These are phyloP conservation scores for Aspergillus felis DNA, from an alignment of 2,329 filamentous ascomycete genomes.

Conservation along the genomic window DNA sequence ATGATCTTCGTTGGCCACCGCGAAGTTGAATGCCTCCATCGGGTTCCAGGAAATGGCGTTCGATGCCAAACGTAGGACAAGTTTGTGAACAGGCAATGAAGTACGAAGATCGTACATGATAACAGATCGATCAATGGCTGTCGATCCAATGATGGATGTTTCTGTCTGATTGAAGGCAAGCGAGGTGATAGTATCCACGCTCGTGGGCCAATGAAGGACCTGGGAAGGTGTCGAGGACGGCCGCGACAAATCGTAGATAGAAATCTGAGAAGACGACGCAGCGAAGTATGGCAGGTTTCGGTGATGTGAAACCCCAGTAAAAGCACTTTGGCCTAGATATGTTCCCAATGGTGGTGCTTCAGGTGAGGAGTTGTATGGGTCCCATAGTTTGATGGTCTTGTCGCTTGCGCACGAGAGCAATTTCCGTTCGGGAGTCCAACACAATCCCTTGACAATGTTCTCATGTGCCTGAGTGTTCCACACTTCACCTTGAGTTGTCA, in stretches of 20 bases:
- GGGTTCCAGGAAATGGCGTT: slow-evolving; percentile 92
- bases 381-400: slow-evolving; percentile 82
- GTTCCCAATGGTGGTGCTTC: slow-evolving; percentile 72
- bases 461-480: slow-evolving; percentile 83
- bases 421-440: slow-evolving; percentile 82
- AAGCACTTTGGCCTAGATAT: slow-evolving; percentile 78
- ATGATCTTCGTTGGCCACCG: slow-evolving; percentile 90
- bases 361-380: slow-evolving; percentile 72
- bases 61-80: slow-evolving; percentile 73
- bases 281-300: slow-evolving; percentile 75
- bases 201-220: slow-evolving; percentile 80
- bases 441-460: slow-evolving; percentile 86
- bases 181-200: slow-evolving; percentile 83
- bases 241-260: slow-evolving; percentile 81
- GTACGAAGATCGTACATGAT: slow-evolving; percentile 92
- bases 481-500: slow-evolving; percentile 66
- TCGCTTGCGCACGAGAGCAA: slow-evolving; percentile 84
- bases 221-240: slow-evolving; percentile 74
- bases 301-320: slow-evolving; percentile 81
- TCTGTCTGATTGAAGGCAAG: slow-evolving; percentile 92
- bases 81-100: slow-evolving; percentile 74
- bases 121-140: slow-evolving; percentile 78
- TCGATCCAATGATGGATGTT: slow-evolving; percentile 82
- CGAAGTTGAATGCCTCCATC: slow-evolving; percentile 95
- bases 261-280: slow-evolving; percentile 68